Evolutionary conservation across 306 rosid species (phyloP), one percentile per base, ranked within the genome.

Genomic region (Chamaecrista fasciculata): DNA sequence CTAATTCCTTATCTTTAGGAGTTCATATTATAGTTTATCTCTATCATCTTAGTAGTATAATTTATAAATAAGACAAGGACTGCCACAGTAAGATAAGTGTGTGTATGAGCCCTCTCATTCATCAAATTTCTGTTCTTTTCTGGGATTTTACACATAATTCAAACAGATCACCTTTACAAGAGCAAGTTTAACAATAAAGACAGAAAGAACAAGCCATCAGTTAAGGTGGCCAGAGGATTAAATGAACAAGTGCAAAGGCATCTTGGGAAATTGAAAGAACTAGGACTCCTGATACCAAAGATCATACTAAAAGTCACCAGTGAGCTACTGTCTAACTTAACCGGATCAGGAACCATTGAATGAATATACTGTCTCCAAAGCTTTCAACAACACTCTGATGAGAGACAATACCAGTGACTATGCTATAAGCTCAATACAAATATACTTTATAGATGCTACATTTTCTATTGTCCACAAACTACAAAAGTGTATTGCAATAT

Each of bases 151-250:
- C 36, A 33, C 4, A 2, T 33, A 23, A 28, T 63, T 62, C 55
- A 50, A 70, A 31, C 51, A 28, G 40, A 68, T 39, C 48, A 56
- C 57, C 44, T 53, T 58, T 16, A 8, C 76, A 53, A 57, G 33
- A 29, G 18, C 43, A 28, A 16, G 20, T 46, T 50, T 42, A 58
- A 64, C n/a, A n/a, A 12, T 47, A 11, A 57, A 65, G 18, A 40
- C 15, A 65, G 51, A 39, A 46, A 31, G 48, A 46, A 63, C 28
- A 46, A 39, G 18, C 15, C 23, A 52, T 51, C 24, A 11, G 56
- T 40, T 48, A 20, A 60, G 29, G 46, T 4, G n/a, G 21, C 11
- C 21, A 52, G 12, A 55, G 40, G 69, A 24, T 14, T 15, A 77
- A 4, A 53, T 53, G 24, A 56, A 63, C 20, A 53, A 44, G 40